Evolutionary conservation across 495 filamentous ascomycete species (phyloP).

Genomic region (Sporormia fimetaria): DNA sequence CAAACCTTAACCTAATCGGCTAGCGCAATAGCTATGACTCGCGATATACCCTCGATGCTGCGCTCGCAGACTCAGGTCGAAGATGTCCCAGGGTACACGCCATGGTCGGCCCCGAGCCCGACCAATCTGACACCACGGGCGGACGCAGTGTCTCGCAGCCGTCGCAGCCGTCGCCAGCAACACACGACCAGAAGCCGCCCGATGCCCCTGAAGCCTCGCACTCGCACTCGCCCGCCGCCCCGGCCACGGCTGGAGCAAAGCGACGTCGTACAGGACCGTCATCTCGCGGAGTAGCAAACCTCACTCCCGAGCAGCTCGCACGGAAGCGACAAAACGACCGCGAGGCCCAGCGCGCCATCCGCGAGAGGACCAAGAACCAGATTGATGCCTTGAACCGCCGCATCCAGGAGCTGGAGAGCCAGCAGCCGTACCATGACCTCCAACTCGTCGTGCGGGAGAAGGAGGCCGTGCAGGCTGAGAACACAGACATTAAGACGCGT

Average conservation of each 20-base stretch:
- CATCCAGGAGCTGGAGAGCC: conserved; percentile 35
- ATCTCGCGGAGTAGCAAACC: conserved; percentile 32
- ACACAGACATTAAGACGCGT: conserved; percentile 52
- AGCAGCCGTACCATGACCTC: conserved; percentile 70
- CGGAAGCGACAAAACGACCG: conserved; percentile 36
- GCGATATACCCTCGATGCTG: too few relatives aligned
- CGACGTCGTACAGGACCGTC: conserved; percentile 18
- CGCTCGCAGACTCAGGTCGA: too few relatives aligned
- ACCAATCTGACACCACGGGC: too few relatives aligned
- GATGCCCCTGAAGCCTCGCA: not conserved
- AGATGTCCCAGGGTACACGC: too few relatives aligned
- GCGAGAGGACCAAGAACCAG: conserved; percentile 33
- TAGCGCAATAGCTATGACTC: too few relatives aligned
- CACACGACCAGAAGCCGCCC: not conserved
- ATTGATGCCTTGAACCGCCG: conserved; percentile 31
- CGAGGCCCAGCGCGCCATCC: conserved; percentile 35
- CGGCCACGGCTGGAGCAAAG: too few relatives aligned
- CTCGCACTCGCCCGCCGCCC: conserved; percentile 1
- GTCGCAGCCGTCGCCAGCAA: too few relatives aligned
- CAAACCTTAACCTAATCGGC: too few relatives aligned
- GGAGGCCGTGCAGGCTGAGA: conserved; percentile 58
- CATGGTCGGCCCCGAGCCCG: too few relatives aligned
- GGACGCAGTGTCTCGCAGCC: too few relatives aligned
- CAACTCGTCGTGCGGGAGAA: conserved; percentile 58
- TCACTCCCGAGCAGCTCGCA: conserved; percentile 36